Evolutionary conservation across 441 rosid species (phyloP), one percentile per base, ranked within the genome.

Genomic region (Erodium texanum): DNA sequence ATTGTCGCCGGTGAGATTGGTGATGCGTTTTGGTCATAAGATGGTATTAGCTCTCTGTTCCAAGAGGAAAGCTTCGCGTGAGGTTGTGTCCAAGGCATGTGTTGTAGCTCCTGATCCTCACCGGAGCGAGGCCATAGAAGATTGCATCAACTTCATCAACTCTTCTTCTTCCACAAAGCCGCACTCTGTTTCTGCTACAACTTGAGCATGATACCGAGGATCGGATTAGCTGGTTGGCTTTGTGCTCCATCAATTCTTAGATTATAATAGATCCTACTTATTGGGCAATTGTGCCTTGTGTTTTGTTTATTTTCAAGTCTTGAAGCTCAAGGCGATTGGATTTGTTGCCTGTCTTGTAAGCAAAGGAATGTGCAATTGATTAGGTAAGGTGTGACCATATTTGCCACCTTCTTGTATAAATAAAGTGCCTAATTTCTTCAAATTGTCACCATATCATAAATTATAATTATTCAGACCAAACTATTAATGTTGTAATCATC

Each of bases 311-410:
- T n/a, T 2, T 48, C n/a, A n/a, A 48, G n/a, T 14, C 54, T 48
- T 48, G 54, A 48, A 48, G 54, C 23, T 5, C 20, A 54, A 18
- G 61, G 61, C 5, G 61, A 9, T 23, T 54, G 9, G 20, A 18
- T 54, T 54, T 54, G 22, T 54, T 54, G 61, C 61, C 61, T 54
- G 61, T 16, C 61, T 54, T 54, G 20, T 18, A 54, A 54, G 61
- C 61, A 18, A 54, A 54, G 61, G 22, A 54, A 54, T 54, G 22
- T 18, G 61, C 23, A 54, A 54, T 54, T 54, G 61, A 54, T 54
- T 54, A 41, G 50, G 50, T 41, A 1, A 10, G 14, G 15, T 41
- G 15, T 41, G 3, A 41, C 50, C 50, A 41, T 10, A 41, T 14
- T 10, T 41, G 3, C 50, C 50, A 41, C 14, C 15, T 41, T 41